A percentile compares a stretch with the other conserved stretches of the same genome.
Evolutionary conservation across 768 basidiomycete species (phyloP).

Genomic region (Boletus patriciae): DNA sequence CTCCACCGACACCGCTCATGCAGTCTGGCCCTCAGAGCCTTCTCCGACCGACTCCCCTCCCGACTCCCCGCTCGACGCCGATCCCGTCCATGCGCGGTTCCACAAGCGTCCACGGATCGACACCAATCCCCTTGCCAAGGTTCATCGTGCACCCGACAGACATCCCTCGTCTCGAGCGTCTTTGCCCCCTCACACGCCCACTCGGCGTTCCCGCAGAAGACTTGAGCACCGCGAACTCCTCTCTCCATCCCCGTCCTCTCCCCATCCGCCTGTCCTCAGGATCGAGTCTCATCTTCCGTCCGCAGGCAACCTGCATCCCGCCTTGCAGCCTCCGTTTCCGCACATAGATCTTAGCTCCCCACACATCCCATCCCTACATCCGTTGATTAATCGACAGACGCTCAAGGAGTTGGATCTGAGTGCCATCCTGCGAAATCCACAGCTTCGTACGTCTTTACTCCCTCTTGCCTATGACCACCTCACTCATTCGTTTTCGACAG

Average conservation of each 20-base stretch:
- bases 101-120: slow-evolving; percentile 35
- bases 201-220: slow-evolving; percentile 33
- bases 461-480: neutral
- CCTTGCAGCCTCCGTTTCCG: slow-evolving; percentile 32
- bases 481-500: slow-evolving; percentile 37
- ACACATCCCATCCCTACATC: slow-evolving; percentile 66
- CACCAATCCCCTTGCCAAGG: slow-evolving; percentile 19
- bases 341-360: slow-evolving; percentile 45
- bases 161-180: slow-evolving; percentile 16
- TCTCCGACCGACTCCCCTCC: slow-evolving; percentile 34
- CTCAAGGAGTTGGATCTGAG: slow-evolving; percentile 84
- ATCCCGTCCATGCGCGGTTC: slow-evolving; percentile 20
- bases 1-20: slow-evolving; percentile 28
- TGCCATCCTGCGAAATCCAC: slow-evolving; percentile 84
- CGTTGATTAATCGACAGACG: slow-evolving; percentile 80
- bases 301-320: slow-evolving; percentile 25
- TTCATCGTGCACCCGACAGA: slow-evolving; percentile 13
- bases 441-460: slow-evolving; percentile 67
- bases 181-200: slow-evolving; percentile 24
- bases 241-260: slow-evolving; percentile 27
- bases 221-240: slow-evolving; percentile 32
- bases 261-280: slow-evolving; percentile 19
- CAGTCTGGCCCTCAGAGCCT: slow-evolving; percentile 43
- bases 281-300: slow-evolving; percentile 28
- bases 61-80: slow-evolving; percentile 43